Percentiles rank a stretch among this genome's conserved stretches.
phyloP scores from a whole-genome alignment of 805 yeast genomes.

The Saccharomycopsis javanensis region DNA sequence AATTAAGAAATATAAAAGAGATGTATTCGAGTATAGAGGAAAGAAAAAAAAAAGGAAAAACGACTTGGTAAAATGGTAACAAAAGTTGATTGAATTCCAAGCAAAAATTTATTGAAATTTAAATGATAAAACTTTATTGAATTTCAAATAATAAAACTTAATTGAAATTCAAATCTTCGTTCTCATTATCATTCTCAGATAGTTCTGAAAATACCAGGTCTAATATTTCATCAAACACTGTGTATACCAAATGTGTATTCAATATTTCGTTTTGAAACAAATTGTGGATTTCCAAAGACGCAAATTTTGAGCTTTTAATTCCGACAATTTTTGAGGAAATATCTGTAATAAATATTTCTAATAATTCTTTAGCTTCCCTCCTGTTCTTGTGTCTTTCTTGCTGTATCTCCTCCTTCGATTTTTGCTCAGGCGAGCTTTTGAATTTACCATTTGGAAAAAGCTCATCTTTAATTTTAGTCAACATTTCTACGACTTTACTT shows the following conservation, averaged over 20 bases:
- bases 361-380: conserved; percentile 47
- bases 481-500: conserved; percentile 34
- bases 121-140: too few species aligned
- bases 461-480: conserved; percentile 25
- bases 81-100: neutral
- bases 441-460: conserved; percentile 49
- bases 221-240: conserved; percentile 48
- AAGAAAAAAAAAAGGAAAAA: too few species aligned
- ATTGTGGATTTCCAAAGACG: conserved; percentile 49
- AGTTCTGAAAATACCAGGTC: conserved; percentile 27
- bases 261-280: conserved; percentile 67
- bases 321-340: conserved; percentile 71
- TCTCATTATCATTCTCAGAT: neutral
- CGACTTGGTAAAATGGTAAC: too few species aligned
- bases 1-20: too few species aligned
- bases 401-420: conserved; percentile 2
- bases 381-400: conserved; percentile 33
- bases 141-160: neutral
- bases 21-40: too few species aligned
- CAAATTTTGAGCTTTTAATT: conserved; percentile 47
- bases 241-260: conserved; percentile 53
- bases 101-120: too few species aligned
- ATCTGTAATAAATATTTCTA: conserved; percentile 52
- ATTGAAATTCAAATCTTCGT: neutral
- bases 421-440: neutral